phyloP scores from a whole-genome alignment of 257 asterid species.

The Ilex aquifolium region DNA sequence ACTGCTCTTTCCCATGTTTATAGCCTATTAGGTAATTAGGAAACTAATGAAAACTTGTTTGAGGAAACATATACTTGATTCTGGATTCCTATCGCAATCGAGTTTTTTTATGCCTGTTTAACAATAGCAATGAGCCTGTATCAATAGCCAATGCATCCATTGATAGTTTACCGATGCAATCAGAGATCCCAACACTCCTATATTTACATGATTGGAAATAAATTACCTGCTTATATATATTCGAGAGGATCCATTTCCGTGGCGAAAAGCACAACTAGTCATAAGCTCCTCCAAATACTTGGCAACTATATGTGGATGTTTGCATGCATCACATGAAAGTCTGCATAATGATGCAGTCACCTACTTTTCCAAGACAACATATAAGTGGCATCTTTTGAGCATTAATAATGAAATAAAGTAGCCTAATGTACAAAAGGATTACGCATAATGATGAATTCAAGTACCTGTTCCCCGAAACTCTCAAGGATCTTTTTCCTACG shows the following conservation, averaged over 20 bases:
- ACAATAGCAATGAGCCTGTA: too few species aligned
- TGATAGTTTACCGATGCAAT: too few species aligned
- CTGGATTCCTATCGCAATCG: too few species aligned
- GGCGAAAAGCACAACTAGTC: constrained; percentile 35
- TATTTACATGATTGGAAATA: constrained; percentile 10
- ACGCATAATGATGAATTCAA: constrained; percentile 4
- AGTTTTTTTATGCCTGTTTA: too few species aligned
- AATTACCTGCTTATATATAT: constrained; percentile 76
- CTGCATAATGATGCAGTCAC: constrained; percentile 59
- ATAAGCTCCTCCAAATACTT: constrained; percentile 70
- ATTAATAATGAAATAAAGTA: constrained; percentile 7
- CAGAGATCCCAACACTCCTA: too few species aligned
- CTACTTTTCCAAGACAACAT: constrained; percentile 30
- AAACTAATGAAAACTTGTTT: too few species aligned
- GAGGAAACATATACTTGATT: too few species aligned
- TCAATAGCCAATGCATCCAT: too few species aligned
- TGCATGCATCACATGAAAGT: constrained; percentile 88
- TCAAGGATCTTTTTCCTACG: constrained; percentile 92
- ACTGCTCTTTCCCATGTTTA: too few species aligned
- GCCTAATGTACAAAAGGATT: constrained; percentile 9
- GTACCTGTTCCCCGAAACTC: constrained; percentile 89
- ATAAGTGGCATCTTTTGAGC: neutral
- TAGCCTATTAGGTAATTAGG: too few species aligned
- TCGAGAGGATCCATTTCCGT: constrained; percentile 56
- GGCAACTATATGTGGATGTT: constrained; percentile 59